Base-by-base conservation (phyloP, 257 asterid species). In the Nicotiana paniculata region DNA sequence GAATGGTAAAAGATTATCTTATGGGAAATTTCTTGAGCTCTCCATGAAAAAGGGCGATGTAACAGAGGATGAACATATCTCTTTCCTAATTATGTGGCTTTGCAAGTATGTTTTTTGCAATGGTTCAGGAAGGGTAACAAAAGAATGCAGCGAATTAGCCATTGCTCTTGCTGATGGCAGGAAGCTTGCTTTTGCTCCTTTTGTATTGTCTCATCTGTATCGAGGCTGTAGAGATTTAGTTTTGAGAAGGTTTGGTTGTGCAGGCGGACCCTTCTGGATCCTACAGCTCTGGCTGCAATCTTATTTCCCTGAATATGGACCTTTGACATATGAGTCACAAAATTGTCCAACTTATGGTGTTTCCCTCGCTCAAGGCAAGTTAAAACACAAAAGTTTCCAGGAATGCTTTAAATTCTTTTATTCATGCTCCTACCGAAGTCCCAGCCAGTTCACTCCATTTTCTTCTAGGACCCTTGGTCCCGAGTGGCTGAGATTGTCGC, bases 31-130 rank as follows among this genome's bases (percentile, higher is more conserved):
- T 11, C 1, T 77, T 1, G 51, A 77, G 53, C 13, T 37, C 18
- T 12, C 53, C 4, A 32, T 1, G 16, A 15, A 35, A 58, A 58
- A 4, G 59, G 54, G 3, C 6, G 57, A 16, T 8, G 70, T 35
- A n/a, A 58, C 24, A 5, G 68, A 77, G 21, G 3, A 58, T 35
- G 81, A 77, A 58, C 57, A 77, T n/a, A 55, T 58, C 9, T 6
- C 81, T 54, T 77, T 76, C n/a, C 3, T 58, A 39, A 58, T 13
- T 58, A n/a, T 77, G 69, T 77, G 81, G 70, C 57, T 77, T 17
- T 77, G 54, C 53, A 58, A 77, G 10, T 77, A 16, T 2, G 11
- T 58, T 12, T 11, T 77, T 26, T 77, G 69, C 63, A 59, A 33
- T 77, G 32, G 32, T 53, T 76, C 80, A 43, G 16, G 10, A 54